Evolutionary conservation across 805 yeast genomes (phyloP), one percentile per base, ranked within the genome.

Genomic region (Candida pseudofarinosa): DNA sequence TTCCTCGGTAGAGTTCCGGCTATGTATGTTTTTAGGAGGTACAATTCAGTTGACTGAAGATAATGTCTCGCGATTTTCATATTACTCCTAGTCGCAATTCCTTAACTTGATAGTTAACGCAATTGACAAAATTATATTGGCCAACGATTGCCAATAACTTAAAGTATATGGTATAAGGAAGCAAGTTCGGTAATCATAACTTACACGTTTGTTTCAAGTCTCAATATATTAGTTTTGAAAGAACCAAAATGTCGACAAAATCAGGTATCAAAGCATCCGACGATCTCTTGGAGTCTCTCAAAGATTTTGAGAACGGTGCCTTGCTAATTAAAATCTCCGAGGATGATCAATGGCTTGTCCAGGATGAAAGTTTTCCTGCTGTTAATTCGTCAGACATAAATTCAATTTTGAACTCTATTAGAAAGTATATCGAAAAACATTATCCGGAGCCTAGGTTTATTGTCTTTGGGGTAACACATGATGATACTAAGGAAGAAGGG

Each of bases 201-300:
- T n/a, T n/a, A n/a, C n/a, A n/a, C n/a, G n/a, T n/a, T n/a, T n/a
- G n/a, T n/a, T n/a, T n/a, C n/a, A n/a, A n/a, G n/a, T n/a, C n/a
- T n/a, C n/a, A n/a, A 23, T 23, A 23, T 10, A 7, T 10, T 23
- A 23, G 10, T 23, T 23, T 7, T 6, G 28, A 23, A 6, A 10
- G 28, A 23, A 23, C 10, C 28, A 32, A 32, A 39, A 70, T 70
- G 75, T 64, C 74, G 4, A 60, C 73, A n/a, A 70, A 65, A 49
- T 70, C 75, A 18, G 75, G 75, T 16, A 70, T 70, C 30, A 56
- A 62, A 7, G 65, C 67, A 3, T 59, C 71, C 10, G 41, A 51
- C 32, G 62, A 58, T 18, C 58, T 70, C 19, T 47, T 67, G 14
- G 56, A 53, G 2, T 35, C 60, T 3, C 63, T 65, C 55, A 58